Evolutionary conservation across 1,139 yeast species (phyloP), one percentile per base, ranked within the genome.

Genomic region (Scheffersomyces stambukii): DNA sequence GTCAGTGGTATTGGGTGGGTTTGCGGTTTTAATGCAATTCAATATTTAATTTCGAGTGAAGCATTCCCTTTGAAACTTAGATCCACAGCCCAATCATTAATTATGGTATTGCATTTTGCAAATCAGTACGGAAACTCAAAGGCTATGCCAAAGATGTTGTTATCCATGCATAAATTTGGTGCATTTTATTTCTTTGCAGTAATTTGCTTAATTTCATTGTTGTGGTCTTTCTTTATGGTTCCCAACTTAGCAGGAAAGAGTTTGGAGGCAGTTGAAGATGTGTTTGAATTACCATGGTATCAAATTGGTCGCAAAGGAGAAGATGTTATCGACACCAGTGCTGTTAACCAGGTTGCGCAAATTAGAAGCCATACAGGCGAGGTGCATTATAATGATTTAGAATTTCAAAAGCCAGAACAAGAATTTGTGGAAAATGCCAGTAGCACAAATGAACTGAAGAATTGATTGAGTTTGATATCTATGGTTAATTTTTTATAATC

Each of bases 1-100:
- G 39, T 73, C 24, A 55, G 65, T 23, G 80, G 79, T 31, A 52
- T 60, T 8, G 79, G 78, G 13, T 75, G 80, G 80, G 64, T 75
- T 9, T 46, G 72, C 52, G 80, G 80, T n/a, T 74, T 70, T 64
- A 75, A 75, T 48, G 56, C 70, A 3, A 54, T 72, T 28, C 80
- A 73, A 44, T 74, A 73, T 41, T 57, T 74, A 38, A 51, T 74
- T 40, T 73, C 72, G 29, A 60, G 77, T n/a, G 79, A 74, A 44
- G 61, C 74, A 27, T 64, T 73, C 45, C 79, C 80, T 11, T 54
- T 72, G 43, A 59, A 64, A 35, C 57, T 68, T 25, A 59, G 80
- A 39, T 61, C 68, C 8, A 49, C 68, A 35, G 77, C 75, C 15
- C 70, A 69, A 29, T 61, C 75, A 2, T 33, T 66, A 22, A 60